Conservation (phyloP, 176 grass and related monocot genomes). For the Aegilops sharonensis region DNA sequence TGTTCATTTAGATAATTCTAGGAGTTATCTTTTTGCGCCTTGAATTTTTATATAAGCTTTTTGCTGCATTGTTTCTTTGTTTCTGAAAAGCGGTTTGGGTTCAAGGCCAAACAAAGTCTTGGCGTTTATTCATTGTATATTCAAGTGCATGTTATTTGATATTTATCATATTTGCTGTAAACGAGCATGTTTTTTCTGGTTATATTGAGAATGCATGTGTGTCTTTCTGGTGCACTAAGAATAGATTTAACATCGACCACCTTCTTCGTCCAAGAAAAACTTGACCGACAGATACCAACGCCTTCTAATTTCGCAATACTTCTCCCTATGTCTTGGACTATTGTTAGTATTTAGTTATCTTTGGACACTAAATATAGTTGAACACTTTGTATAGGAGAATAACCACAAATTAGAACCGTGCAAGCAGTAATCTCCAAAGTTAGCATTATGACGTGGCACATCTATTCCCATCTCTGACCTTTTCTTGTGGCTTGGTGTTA, state of each 20-base stretch:
- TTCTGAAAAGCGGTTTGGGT: background rate
- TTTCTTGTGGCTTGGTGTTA: constrained; percentile 15
- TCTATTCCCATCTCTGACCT: constrained; percentile 19
- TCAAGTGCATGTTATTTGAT: constrained; percentile 13
- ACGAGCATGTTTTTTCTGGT: background rate
- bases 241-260: background rate
- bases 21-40: constrained; percentile 13
- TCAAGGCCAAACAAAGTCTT: constrained; percentile 6
- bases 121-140: background rate
- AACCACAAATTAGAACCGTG: constrained; percentile 28
- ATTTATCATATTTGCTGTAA: background rate
- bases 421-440: constrained; percentile 4
- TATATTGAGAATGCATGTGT: background rate
- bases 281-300: background rate
- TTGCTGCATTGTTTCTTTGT: background rate
- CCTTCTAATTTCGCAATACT: background rate
- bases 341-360: constrained; percentile 2
- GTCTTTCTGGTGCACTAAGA: constrained; percentile 25
- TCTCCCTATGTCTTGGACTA: background rate
- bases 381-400: constrained; percentile 22
- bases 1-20: background rate
- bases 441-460: constrained; percentile 8
- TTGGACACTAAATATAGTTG: constrained; percentile 26
- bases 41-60: constrained; percentile 18
- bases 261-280: constrained; percentile 3